Base-by-base conservation (phyloP, 768 basidiomycete genomes). In the Boletus patriciae region DNA sequence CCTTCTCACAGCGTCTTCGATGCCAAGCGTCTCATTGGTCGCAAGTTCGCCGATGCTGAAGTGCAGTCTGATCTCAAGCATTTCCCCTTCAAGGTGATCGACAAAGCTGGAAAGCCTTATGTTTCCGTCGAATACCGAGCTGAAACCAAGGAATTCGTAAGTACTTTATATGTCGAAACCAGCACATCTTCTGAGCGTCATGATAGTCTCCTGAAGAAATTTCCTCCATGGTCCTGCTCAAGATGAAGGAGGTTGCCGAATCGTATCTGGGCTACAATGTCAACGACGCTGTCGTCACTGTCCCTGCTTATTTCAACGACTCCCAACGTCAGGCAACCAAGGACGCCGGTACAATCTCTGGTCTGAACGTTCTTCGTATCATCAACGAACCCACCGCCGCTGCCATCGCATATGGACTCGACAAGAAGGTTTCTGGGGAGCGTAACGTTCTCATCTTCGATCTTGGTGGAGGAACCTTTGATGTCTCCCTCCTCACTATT, bases 381-480 rank as follows among this genome's bases (percentile, higher is more conserved):
- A 96, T 98, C 80, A 98, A 98, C 78, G 96, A 98, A 76, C 94
- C 96, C 38, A 98, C 96, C 46, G 96, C 96, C 40, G 96, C 96
- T 50, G 95, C 95, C 61, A 98, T 98, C 68, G 95, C 95, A 36
- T 98, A 98, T 77, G 95, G 95, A 78, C 91, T 98, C 51, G 95
- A 98, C 80, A 94, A 94, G 79, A 92, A 96, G 77, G 86, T 90
- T 56, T 73, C 74, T 31, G 88, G 90, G 62, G 95, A 98, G 77
- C 88, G 90, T 59, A 96, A 97, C 71, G 94, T 98, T 66, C 84
- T 98, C 70, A 96, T 98, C 74, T 98, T 97, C 79, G 95, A 98
- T 81, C 88, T 98, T 40, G 95, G 94, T 60, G 95, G 95, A 80
- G 95, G 94, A 79, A 97, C 95, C 37, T 98, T 96, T 75, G 94